These are phyloP conservation scores for Setaria viridis DNA, from an alignment of 202 grass and related monocot species.

Conservation along the genomic window DNA sequence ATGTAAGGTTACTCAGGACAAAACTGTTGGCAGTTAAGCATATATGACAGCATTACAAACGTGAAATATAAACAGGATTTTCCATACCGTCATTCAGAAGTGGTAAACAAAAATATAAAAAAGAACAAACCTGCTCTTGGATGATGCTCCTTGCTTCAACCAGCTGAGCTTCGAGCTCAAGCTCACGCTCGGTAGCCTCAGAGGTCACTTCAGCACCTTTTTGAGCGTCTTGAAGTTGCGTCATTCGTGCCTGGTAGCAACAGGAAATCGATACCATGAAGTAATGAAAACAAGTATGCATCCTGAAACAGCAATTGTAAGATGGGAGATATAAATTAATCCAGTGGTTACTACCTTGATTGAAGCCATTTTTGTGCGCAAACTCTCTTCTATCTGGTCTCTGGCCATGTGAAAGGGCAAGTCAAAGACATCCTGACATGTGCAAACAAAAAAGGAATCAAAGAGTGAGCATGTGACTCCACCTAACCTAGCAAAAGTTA, in stretches of 20 bases:
- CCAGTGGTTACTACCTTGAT: constrained; percentile 71
- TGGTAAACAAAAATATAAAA: not conserved
- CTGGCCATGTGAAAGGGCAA: constrained; percentile 99
- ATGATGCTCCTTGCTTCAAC: constrained; percentile 99
- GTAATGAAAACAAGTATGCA: constrained; percentile 13
- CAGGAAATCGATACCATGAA: constrained; percentile 15
- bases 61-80: not conserved
- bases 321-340: not conserved
- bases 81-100: not conserved
- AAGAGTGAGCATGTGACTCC: constrained; percentile 10
- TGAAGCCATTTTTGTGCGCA: constrained; percentile 98
- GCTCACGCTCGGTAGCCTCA: constrained; percentile 95
- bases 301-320: constrained; percentile 13
- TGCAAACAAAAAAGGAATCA: constrained; percentile 31
- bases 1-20: constrained; percentile 25
- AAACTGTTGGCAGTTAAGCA: not conserved
- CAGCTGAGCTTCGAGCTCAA: constrained; percentile 98
- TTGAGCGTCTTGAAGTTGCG: constrained; percentile 97
- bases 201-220: constrained; percentile 97
- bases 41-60: not conserved
- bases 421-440: constrained; percentile 90
- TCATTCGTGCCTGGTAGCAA: constrained; percentile 74
- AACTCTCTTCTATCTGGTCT: constrained; percentile 99
- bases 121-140: constrained; percentile 83
- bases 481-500: constrained; percentile 18